phyloP scores from a whole-genome alignment of 371 early-diverging fungal genomes.

The Capillidium rhysosporum region DNA sequence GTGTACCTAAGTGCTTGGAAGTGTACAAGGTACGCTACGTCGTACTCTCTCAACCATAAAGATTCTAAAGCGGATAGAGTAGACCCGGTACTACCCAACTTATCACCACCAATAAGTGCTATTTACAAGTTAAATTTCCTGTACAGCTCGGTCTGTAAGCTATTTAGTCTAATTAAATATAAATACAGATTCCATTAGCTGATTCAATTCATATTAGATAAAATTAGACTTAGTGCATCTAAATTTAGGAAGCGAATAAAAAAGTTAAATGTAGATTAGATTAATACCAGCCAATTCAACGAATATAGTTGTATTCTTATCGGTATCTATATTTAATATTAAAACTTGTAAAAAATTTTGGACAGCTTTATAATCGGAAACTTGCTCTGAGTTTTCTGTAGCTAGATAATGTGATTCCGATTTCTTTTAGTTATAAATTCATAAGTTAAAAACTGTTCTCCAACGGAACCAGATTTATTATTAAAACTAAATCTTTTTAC shows the following conservation, averaged over 20 bases:
- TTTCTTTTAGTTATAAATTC: constrained; percentile 40
- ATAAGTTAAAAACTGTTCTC: too few relatives aligned
- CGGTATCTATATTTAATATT: not conserved
- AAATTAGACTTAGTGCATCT: constrained; percentile 55
- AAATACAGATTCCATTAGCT: not conserved
- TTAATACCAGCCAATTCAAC: constrained; percentile 47
- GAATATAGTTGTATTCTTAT: constrained; percentile 7
- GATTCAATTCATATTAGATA: constrained; percentile 35
- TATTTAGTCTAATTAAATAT: constrained; percentile 12
- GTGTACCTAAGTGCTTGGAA: constrained; percentile 32
- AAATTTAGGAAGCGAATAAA: constrained; percentile 2
- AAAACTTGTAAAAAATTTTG: not conserved
- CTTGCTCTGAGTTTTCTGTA: constrained; percentile 10
- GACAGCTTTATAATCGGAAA: not conserved
- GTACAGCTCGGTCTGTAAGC: constrained; percentile 49
- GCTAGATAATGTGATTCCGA: constrained; percentile 63
- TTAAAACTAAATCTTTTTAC: constrained; percentile 24
- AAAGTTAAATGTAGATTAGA: too few relatives aligned
- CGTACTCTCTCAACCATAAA: constrained; percentile 44
- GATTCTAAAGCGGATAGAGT: constrained; percentile 56
- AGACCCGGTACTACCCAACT: constrained; percentile 62
- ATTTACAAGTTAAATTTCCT: constrained; percentile 46
- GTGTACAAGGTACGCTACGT: constrained; percentile 38
- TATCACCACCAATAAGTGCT: constrained; percentile 49
- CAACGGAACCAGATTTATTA: constrained; percentile 18